Evolutionary conservation across 805 yeast genomes (phyloP), one percentile per base, ranked within the genome.

Genomic region (Candida piceae): DNA sequence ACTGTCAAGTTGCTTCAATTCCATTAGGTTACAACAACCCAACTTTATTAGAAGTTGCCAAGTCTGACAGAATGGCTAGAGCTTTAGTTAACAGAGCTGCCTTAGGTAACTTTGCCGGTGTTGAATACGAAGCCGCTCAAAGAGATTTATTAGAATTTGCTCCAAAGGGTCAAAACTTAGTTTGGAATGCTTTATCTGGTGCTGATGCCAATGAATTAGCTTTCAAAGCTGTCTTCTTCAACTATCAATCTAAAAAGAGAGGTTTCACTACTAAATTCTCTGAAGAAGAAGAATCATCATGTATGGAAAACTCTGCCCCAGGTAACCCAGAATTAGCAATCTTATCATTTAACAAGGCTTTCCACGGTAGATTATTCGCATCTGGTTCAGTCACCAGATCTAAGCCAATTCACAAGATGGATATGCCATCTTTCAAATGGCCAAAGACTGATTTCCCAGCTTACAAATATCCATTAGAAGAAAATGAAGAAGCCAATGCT

Each of bases 331-430:
- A 83, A 25, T 64, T 84, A 50, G 87, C 95, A 34, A 83, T 89
- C 44, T 57, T 90, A 48, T 87, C 96, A 5, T 89, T 89, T 66
- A 79, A 80, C 62, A 73, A 78, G 48, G 93, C 93, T 21, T 90
- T 89, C 84, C 97, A 89, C 60, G 97, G 97, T 47, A 79, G 97
- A 65, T 66, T 88, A 46, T 87, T 89, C 66, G 97, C 96, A 17
- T 76, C 95, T 38, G 88, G 85, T 30, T 84, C 96, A 6, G 78
- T 86, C 48, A 89, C 97, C 27, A 78, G 95, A 61, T 87, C 96
- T 39, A 90, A 87, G 70, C 96, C 97, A 48, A 76, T 90, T 52
- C 97, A 89, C 72, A 89, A 90, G 69, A 69, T 89, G 62, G 89
- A 82, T 63, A 70, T 90, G 66, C 97, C 97, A 43, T 79, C 95